phyloP scores from a whole-genome alignment of 2,329 filamentous ascomycete genomes.

The Ascochyta fabae region DNA sequence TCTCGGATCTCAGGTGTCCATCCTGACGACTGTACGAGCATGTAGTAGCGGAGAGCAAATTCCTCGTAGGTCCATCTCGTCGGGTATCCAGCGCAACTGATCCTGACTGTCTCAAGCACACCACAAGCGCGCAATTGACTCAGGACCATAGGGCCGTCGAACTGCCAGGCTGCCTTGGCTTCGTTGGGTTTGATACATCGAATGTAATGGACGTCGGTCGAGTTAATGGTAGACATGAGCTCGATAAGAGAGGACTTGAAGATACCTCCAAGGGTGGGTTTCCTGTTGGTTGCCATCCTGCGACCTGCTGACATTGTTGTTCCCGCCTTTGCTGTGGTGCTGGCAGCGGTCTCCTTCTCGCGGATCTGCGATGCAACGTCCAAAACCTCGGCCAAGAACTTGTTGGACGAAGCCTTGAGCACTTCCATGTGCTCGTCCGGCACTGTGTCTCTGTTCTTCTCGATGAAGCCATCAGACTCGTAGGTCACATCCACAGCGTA shows the following conservation, averaged over 20 bases:
- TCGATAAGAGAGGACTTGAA: slow-evolving; percentile 99
- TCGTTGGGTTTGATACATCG: slow-evolving; percentile 99
- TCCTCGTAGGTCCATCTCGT: slow-evolving; percentile 99
- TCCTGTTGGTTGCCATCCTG: slow-evolving; percentile 91
- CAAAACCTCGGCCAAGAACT: slow-evolving; percentile 83
- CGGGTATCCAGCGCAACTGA: slow-evolving; percentile 95
- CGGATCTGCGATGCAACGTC: slow-evolving; percentile 85
- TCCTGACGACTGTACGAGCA: slow-evolving; percentile 86
- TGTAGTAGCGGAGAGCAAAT: slow-evolving; percentile 96
- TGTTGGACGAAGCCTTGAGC: slow-evolving; percentile 80
- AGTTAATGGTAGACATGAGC: slow-evolving; percentile 96
- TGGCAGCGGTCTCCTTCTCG: slow-evolving; percentile 77
- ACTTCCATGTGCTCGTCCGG: slow-evolving; percentile 98
- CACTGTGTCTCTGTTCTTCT: slow-evolving; percentile 98
- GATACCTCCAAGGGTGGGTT: slow-evolving; percentile 95
- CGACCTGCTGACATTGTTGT: slow-evolving; percentile 71
- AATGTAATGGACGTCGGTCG: slow-evolving; percentile 98
- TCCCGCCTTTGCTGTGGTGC: slow-evolving; percentile 72
- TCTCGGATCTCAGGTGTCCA: slow-evolving; percentile 94
- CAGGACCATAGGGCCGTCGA: slow-evolving; percentile 97
- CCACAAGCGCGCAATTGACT: slow-evolving; percentile 96
- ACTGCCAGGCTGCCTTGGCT: slow-evolving; percentile 95
- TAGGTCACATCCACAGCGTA: slow-evolving; percentile 98
- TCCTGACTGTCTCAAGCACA: slow-evolving; percentile 97
- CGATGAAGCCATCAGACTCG: slow-evolving; percentile 98